Conservation (phyloP, 2,329 filamentous ascomycete species). For the Sporothrix pseudoabietina region DNA sequence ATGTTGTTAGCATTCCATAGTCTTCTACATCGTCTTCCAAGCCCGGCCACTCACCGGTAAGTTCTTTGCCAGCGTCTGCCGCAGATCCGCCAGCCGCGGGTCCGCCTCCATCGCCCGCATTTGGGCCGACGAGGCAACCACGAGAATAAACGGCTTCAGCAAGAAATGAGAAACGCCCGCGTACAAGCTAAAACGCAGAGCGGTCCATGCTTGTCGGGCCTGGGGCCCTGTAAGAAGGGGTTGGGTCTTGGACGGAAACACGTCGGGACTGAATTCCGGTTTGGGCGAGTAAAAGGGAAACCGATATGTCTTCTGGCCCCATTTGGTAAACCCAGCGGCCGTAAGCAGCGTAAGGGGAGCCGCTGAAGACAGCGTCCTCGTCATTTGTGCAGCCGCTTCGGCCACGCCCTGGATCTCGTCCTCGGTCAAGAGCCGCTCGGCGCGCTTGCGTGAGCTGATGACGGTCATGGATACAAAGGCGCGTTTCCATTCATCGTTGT, state of each 20-base stretch:
- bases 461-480: slow-evolving; percentile 30
- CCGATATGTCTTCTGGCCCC: no score
- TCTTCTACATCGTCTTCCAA: no score
- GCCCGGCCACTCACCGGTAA: no score
- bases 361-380: slow-evolving; percentile 28
- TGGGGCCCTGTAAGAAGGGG: no score
- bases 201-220: not conserved
- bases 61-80: slow-evolving; percentile 15
- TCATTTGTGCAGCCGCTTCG: slow-evolving; percentile 30
- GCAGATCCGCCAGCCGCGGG: slow-evolving; percentile 31
- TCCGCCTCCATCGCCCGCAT: slow-evolving; percentile 26
- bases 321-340: not conserved
- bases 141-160: slow-evolving; percentile 24
- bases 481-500: slow-evolving; percentile 31
- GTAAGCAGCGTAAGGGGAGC: slow-evolving; percentile 27
- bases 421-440: slow-evolving; percentile 32
- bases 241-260: no score
- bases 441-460: slow-evolving; percentile 30
- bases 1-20: no score
- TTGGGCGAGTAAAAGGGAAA: no score
- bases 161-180: slow-evolving; percentile 27
- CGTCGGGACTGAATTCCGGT: no score
- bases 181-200: slow-evolving; percentile 22
- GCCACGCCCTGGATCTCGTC: slow-evolving; percentile 34
- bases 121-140: slow-evolving; percentile 27